Percentiles rank a stretch among this genome's conserved stretches.
Conservation (phyloP, 192 early-diverging fungal species). For the Mortierella antarctica region DNA sequence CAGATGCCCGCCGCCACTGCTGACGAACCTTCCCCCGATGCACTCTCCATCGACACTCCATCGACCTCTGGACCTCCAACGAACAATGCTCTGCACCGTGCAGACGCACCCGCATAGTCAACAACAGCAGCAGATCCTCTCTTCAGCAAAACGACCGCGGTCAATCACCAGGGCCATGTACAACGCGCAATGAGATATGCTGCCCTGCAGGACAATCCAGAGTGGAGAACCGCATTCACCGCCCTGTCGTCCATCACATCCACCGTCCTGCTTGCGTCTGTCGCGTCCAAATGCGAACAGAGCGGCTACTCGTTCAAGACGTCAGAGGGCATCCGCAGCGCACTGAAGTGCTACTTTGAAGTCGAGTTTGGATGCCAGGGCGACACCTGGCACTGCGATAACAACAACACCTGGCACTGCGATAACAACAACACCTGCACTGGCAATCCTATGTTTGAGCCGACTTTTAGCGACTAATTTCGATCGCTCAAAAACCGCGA, state of each 20-base stretch:
- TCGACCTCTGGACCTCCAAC: no score
- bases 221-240: no score
- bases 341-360: slow-evolving; percentile 20
- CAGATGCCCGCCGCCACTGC: no score
- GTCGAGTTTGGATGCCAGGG: slow-evolving; percentile 12
- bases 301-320: slow-evolving; percentile 11
- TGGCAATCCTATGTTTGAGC: slow-evolving; percentile 16
- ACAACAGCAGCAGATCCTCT: no score
- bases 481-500: slow-evolving; percentile 10
- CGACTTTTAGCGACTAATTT: slow-evolving; percentile 4
- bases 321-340: slow-evolving; percentile 18
- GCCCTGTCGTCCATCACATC: background rate
- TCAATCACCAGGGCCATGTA: no score
- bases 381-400: slow-evolving; percentile 11
- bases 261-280: slow-evolving; percentile 8
- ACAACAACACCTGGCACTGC: slow-evolving; percentile 6
- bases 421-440: slow-evolving; percentile 1
- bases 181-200: no score
- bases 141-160: no score
- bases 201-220: no score
- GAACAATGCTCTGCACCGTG: no score
- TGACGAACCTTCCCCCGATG: no score
- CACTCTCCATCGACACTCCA: no score
- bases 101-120: no score
- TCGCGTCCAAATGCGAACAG: slow-evolving; percentile 10